Conservation (phyloP, 106 monocot species). For the Iris macrosiphon region DNA sequence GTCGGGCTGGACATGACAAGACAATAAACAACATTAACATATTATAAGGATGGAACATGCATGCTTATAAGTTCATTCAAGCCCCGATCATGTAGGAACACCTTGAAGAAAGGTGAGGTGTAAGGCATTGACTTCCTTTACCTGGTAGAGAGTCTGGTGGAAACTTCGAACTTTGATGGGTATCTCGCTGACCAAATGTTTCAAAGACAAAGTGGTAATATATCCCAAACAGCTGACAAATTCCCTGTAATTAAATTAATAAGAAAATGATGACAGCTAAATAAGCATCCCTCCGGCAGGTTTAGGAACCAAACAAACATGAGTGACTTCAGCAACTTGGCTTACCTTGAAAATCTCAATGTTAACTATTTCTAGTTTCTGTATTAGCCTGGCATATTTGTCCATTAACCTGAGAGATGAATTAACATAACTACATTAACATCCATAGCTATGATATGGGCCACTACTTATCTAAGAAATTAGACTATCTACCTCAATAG, state of each 20-base stretch:
- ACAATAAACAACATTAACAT: constrained; percentile 1
- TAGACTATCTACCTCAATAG: constrained; percentile 54
- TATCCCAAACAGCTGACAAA: constrained; percentile 87
- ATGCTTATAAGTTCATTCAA: neutral
- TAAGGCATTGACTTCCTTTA: constrained; percentile 18
- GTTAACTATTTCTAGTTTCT: constrained; percentile 92
- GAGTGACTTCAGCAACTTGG: neutral
- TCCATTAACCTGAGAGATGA: constrained; percentile 82
- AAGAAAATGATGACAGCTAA: constrained; percentile 8
- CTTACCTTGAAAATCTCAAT: constrained; percentile 90
- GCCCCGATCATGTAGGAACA: neutral
- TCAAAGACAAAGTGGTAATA: constrained; percentile 87
- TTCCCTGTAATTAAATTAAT: constrained; percentile 51
- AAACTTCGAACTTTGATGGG: constrained; percentile 45
- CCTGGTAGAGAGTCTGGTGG: constrained; percentile 32
- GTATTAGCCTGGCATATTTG: constrained; percentile 99
- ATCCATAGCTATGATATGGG: neutral
- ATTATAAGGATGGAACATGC: neutral
- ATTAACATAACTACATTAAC: neutral
- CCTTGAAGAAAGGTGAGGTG: neutral
- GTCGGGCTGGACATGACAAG: constrained; percentile 40
- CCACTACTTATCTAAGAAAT: neutral
- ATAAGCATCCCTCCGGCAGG: neutral
- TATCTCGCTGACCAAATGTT: constrained; percentile 66
- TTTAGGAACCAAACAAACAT: neutral